Base-by-base conservation (phyloP, 179 eudicot genomes). In the Vitellaria paradoxa region DNA sequence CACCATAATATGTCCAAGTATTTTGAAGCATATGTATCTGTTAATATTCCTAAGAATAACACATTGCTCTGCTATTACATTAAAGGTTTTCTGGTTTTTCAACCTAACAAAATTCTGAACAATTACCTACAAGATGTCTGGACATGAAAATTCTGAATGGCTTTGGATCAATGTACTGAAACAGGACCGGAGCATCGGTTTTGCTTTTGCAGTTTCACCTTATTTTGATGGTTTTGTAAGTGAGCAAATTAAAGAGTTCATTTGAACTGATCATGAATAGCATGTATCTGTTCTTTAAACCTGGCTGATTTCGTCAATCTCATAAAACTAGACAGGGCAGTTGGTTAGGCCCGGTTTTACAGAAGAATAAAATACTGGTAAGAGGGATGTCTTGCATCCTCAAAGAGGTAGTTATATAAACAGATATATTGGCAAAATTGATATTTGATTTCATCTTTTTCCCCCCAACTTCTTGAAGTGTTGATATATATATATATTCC, bases 111-210 rank as follows among this genome's bases (percentile, higher is more conserved):
- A 14, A 65, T 65, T 65, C 47, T 65, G 9, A 37, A 3, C 46
- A 26, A 10, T 37, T 65, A 65, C 20, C n/a, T 30, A 14, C 13
- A 14, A 14, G 68, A 37, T 15, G 20, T n/a, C 14, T 30, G 68
- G 46, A 37, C 68, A 30, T 23, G 66, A 62, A 6, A 30, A 65
- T 65, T 30, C 47, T 14, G n/a, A 14, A 65, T 14, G 20, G 20
- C 46, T 65, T 65, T 65, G 46, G 68, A 24, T 65, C 46, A 11
- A 30, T 8, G n/a, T 3, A 30, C 30, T 30, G 45, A 18, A 65
- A 65, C 68, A 65, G 37, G 68, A 65, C 9, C 37, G 68, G 20
- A 65, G 7, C 47, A 65, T 46, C 68, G 47, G 68, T 65, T 65
- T 26, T 65, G n/a, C 21, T 37, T 14, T 14, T 17, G 0, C 18